A percentile compares a stretch with the other conserved stretches of the same genome.
These are phyloP conservation scores for Penicillium polonicum DNA, from an alignment of 2,329 filamentous ascomycete genomes.

Conservation along the genomic window DNA sequence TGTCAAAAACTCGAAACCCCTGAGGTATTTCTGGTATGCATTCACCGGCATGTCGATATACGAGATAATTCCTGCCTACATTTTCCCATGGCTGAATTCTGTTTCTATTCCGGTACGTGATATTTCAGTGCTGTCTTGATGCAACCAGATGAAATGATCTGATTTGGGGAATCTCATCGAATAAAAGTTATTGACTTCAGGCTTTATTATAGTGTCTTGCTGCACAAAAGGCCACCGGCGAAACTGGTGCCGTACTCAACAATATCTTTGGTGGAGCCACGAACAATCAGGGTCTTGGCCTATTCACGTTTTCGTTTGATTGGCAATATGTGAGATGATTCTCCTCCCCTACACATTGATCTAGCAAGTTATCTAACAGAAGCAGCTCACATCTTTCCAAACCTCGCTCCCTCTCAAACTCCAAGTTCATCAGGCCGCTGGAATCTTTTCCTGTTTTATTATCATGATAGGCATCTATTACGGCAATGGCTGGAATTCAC, in stretches of 20 bases:
- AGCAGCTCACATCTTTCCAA: constrained; percentile 54
- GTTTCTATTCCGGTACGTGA: constrained; percentile 48
- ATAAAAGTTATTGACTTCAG: not conserved
- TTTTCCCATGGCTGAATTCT: constrained; percentile 56
- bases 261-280: constrained; percentile 53
- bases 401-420: constrained; percentile 55
- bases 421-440: constrained; percentile 49
- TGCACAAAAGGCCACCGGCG: constrained; percentile 51
- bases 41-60: constrained; percentile 52
- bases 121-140: not conserved
- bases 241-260: constrained; percentile 46
- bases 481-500: constrained; percentile 50
- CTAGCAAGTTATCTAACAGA: not conserved
- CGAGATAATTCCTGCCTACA: constrained; percentile 57
- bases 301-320: constrained; percentile 53
- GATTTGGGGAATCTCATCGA: no score
- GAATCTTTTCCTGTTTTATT: constrained; percentile 51
- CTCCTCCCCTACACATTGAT: constrained; percentile 1
- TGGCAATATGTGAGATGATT: constrained; percentile 47
- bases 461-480: constrained; percentile 56
- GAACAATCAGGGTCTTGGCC: constrained; percentile 54
- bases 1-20: constrained; percentile 51
- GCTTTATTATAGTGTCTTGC: constrained; percentile 46
- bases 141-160: not conserved
- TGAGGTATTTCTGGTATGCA: constrained; percentile 54